Percentiles rank a stretch among this genome's conserved stretches.
Conservation (phyloP, 1,139 yeast genomes). For the Kodamaea arcana region DNA sequence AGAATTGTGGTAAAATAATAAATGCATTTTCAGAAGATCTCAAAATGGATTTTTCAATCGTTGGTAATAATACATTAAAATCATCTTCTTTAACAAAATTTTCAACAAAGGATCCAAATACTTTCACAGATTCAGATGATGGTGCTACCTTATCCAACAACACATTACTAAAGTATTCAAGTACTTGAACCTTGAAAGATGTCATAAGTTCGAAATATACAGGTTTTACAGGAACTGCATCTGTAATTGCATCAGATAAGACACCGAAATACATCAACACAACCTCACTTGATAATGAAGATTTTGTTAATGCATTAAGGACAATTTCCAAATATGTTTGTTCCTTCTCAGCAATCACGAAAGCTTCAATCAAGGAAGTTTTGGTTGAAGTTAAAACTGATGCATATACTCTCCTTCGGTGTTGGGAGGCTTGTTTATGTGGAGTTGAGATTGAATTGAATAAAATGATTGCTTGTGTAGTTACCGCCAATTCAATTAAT, state of each 20-base stretch:
- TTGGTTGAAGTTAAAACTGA: slow-evolving; percentile 40
- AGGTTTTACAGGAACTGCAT: slow-evolving; percentile 40
- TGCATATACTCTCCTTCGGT: slow-evolving; percentile 45
- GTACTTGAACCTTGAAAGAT: slow-evolving; percentile 7
- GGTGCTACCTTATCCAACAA: slow-evolving; percentile 46
- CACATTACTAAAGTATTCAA: slow-evolving; percentile 28
- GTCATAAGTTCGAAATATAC: slow-evolving; percentile 22
- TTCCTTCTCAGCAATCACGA: slow-evolving; percentile 9
- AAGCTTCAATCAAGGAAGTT: slow-evolving; percentile 20
- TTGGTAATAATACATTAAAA: slow-evolving; percentile 46
- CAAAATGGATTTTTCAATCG: slow-evolving; percentile 69
- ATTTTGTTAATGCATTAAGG: slow-evolving; percentile 6
- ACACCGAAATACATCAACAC: slow-evolving; percentile 33
- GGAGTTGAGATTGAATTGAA: slow-evolving; percentile 15
- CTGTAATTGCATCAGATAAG: slow-evolving; percentile 33
- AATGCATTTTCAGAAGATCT: slow-evolving; percentile 79
- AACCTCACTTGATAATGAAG: slow-evolving; percentile 7
- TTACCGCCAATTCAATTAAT: slow-evolving; percentile 13
- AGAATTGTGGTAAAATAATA: slow-evolving; percentile 48
- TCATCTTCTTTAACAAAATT: slow-evolving; percentile 45
- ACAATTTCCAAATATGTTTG: slow-evolving; percentile 5
- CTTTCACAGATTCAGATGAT: slow-evolving; percentile 16
- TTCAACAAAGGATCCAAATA: slow-evolving; percentile 37
- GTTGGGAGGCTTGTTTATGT: slow-evolving; percentile 22
- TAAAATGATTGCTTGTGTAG: slow-evolving; percentile 22